Evolutionary conservation across 23 red algal species (phyloP).

Genomic region (Gracilariopsis chorda): DNA sequence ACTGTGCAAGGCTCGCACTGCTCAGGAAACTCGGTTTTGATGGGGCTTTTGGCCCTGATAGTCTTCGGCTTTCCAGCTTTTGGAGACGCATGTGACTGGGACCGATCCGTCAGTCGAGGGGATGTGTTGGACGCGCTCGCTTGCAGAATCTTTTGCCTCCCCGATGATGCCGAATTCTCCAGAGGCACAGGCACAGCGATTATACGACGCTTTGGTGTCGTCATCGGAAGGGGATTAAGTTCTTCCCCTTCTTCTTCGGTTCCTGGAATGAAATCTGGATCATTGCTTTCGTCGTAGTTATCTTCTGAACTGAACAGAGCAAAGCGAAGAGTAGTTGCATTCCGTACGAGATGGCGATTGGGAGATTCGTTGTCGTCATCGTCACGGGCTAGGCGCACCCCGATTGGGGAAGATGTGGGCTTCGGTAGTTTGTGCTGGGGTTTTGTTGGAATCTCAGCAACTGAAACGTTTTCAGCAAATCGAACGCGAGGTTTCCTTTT

Average conservation of each 20-base stretch:
- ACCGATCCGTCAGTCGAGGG: no score
- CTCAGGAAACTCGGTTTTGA: no score
- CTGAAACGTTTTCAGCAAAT: conserved; percentile 13
- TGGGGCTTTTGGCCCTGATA: no score
- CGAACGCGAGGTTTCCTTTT: background rate
- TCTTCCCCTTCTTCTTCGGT: background rate
- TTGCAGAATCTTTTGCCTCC: no score
- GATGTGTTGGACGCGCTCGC: no score
- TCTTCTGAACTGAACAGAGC: background rate
- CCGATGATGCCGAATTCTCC: background rate
- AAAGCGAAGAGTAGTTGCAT: background rate
- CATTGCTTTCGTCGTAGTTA: conserved; percentile 28
- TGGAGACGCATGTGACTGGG: no score
- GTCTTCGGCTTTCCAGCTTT: background rate
- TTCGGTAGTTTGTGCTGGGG: background rate
- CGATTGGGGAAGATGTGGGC: conserved; percentile 5
- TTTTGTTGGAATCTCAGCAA: conserved; percentile 29
- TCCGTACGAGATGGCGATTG: background rate
- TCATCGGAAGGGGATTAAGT: background rate
- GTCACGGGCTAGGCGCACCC: background rate
- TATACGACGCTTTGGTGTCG: background rate
- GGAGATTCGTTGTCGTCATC: background rate
- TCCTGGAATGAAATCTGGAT: conserved; percentile 25
- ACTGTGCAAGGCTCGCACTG: no score
- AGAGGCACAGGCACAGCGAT: background rate